phyloP scores from a whole-genome alignment of 805 yeast genomes.

The Wickerhamiella brachini region DNA sequence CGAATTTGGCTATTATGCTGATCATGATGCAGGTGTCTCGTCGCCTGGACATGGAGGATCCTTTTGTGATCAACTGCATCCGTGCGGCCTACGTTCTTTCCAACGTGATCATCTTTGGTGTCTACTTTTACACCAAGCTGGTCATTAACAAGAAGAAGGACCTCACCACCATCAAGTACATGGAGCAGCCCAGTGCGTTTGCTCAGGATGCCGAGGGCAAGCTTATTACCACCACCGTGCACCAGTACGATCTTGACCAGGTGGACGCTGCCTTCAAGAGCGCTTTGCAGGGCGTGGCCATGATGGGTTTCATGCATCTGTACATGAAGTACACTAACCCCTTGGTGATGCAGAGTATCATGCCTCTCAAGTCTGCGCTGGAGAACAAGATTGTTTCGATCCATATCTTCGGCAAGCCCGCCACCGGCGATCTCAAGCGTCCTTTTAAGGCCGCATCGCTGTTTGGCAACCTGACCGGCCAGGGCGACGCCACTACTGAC shows the following conservation, averaged over 20 bases:
- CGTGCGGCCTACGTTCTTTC: constrained; percentile 59
- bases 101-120: constrained; percentile 46
- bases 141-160: constrained; percentile 61
- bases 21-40: constrained; percentile 93
- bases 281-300: constrained; percentile 75
- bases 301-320: constrained; percentile 97
- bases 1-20: constrained; percentile 81
- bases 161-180: constrained; percentile 81
- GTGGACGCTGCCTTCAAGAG: constrained; percentile 68
- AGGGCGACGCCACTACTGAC: constrained; percentile 55
- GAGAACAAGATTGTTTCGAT: constrained; percentile 86
- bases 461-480: constrained; percentile 42
- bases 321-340: constrained; percentile 98
- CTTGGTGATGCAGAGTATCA: constrained; percentile 81
- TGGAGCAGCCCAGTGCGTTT: constrained; percentile 71
- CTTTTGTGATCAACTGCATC: constrained; percentile 54
- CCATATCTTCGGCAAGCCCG: constrained; percentile 71
- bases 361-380: constrained; percentile 78
- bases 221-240: constrained; percentile 80
- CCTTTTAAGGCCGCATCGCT: constrained; percentile 85
- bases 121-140: constrained; percentile 52
- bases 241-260: constrained; percentile 87
- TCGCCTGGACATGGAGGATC: constrained; percentile 78
- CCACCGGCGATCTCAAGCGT: constrained; percentile 84
- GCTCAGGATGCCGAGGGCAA: constrained; percentile 54